These are phyloP conservation scores for Aegilops tauschii DNA, from an alignment of 176 grass and related monocot genomes.

Conservation along the genomic window DNA sequence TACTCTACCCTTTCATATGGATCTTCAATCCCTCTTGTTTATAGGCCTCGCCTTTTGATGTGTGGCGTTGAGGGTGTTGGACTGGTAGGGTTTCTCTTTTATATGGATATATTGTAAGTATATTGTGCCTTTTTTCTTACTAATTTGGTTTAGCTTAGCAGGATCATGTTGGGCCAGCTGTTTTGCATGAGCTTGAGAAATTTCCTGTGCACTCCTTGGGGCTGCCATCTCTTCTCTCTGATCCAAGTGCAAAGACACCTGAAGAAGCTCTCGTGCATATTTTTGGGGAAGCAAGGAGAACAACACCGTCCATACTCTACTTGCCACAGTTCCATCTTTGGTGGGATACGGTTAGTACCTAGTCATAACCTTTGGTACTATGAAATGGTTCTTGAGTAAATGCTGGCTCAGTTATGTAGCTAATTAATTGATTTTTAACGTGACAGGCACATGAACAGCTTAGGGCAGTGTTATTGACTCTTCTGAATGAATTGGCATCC, in stretches of 20 bases:
- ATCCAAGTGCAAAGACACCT: slow-evolving; percentile 98
- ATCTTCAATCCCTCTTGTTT: slow-evolving; percentile 86
- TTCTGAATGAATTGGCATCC: slow-evolving; percentile 91
- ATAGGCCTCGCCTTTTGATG: slow-evolving; percentile 92
- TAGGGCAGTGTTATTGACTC: slow-evolving; percentile 81
- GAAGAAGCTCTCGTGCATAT: slow-evolving; percentile 99
- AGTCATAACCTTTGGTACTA: slow-evolving; percentile 11
- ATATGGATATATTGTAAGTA: slow-evolving; percentile 8
- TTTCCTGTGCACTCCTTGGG: slow-evolving; percentile 96
- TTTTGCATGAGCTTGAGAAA: slow-evolving; percentile 98
- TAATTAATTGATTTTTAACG: slow-evolving; percentile 25
- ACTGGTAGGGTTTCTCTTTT: slow-evolving; percentile 58
- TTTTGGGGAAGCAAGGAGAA: slow-evolving; percentile 98
- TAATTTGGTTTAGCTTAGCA: slow-evolving; percentile 59
- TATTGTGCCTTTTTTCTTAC: slow-evolving; percentile 18
- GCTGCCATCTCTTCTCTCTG: slow-evolving; percentile 93
- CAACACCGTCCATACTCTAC: slow-evolving; percentile 94
- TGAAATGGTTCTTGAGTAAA: slow-evolving; percentile 8
- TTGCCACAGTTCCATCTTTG: slow-evolving; percentile 98
- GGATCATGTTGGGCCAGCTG: slow-evolving; percentile 98
- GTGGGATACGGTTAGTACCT: slow-evolving; percentile 97
- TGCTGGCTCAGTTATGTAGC: slow-evolving; percentile 4
- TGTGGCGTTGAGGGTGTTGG: slow-evolving; percentile 78
- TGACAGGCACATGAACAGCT: slow-evolving; percentile 92
- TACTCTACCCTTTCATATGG: slow-evolving; percentile 66